phyloP scores from a whole-genome alignment of 441 rosid species.

The Gossypium lobatum region DNA sequence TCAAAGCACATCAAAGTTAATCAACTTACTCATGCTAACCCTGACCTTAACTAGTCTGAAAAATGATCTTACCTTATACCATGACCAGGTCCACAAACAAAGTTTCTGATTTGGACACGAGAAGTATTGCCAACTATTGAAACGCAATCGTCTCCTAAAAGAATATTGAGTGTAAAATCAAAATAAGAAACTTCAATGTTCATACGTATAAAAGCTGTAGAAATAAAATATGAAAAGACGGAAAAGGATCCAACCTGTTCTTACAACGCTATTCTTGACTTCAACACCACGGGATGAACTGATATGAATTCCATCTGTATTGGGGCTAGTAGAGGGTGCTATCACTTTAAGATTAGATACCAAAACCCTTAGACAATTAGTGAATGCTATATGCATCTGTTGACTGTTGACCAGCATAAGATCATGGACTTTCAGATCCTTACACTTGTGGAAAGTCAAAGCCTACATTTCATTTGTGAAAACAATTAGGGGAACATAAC shows the following conservation, averaged over 20 bases:
- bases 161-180: conserved; percentile 20
- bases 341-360: conserved; percentile 39
- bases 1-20: conserved; percentile 10
- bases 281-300: conserved; percentile 62
- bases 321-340: conserved; percentile 81
- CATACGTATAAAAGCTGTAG: not conserved
- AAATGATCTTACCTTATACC: conserved; percentile 66
- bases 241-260: conserved; percentile 47
- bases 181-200: not conserved
- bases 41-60: not conserved
- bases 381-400: conserved; percentile 80
- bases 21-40: not conserved
- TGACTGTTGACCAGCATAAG: conserved; percentile 54
- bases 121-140: conserved; percentile 81
- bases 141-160: conserved; percentile 88
- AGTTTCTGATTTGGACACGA: conserved; percentile 47
- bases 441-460: conserved; percentile 76
- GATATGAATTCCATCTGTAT: conserved; percentile 87
- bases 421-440: conserved; percentile 55
- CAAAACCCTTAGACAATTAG: conserved; percentile 54
- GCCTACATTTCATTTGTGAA: conserved; percentile 45
- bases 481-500: conserved; percentile 1
- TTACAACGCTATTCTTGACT: conserved; percentile 44
- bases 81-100: conserved; percentile 90
- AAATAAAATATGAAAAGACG: not conserved